Conservation (phyloP, 2,329 filamentous ascomycete species). For the Cordyceps militaris region DNA sequence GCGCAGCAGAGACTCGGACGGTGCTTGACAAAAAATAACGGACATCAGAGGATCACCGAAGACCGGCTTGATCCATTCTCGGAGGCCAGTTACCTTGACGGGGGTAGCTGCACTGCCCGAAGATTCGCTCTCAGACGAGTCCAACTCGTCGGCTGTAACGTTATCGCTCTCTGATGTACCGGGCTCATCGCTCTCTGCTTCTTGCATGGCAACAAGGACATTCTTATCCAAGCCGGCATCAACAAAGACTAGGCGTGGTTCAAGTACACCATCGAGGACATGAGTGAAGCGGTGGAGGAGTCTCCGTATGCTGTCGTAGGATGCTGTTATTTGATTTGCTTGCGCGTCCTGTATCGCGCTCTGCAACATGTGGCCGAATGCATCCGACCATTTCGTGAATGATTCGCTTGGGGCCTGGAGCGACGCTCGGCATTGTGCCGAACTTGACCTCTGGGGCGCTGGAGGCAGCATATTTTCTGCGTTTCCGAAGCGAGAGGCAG, state of each 20-base stretch:
- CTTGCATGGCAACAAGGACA: slow-evolving; percentile 33
- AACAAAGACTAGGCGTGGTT: slow-evolving; percentile 46
- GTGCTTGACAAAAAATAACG: slow-evolving; percentile 38
- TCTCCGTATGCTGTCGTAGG: slow-evolving; percentile 46
- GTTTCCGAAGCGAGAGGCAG: slow-evolving; percentile 41
- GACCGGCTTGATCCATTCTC: slow-evolving; percentile 51
- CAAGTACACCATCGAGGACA: slow-evolving; percentile 44
- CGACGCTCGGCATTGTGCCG: neutral
- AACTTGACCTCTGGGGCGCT: slow-evolving; percentile 10
- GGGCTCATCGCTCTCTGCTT: neutral
- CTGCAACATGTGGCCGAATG: slow-evolving; percentile 52
- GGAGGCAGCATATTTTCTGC: slow-evolving; percentile 23
- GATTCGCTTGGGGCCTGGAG: neutral
- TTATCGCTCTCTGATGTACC: neutral
- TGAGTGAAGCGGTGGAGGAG: slow-evolving; percentile 44
- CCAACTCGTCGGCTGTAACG: neutral
- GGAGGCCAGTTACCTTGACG: slow-evolving; percentile 41
- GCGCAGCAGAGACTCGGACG: slow-evolving; percentile 37
- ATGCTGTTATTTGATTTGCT: slow-evolving; percentile 51
- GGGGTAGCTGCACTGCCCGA: neutral
- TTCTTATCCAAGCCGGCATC: slow-evolving; percentile 45
- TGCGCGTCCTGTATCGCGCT: slow-evolving; percentile 52
- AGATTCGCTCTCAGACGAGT: neutral
- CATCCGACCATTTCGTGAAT: slow-evolving; percentile 39
- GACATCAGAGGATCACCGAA: slow-evolving; percentile 55